These are phyloP conservation scores for Trichosporon asahii DNA, from an alignment of 1,284 basidiomycete genomes.

Conservation along the genomic window DNA sequence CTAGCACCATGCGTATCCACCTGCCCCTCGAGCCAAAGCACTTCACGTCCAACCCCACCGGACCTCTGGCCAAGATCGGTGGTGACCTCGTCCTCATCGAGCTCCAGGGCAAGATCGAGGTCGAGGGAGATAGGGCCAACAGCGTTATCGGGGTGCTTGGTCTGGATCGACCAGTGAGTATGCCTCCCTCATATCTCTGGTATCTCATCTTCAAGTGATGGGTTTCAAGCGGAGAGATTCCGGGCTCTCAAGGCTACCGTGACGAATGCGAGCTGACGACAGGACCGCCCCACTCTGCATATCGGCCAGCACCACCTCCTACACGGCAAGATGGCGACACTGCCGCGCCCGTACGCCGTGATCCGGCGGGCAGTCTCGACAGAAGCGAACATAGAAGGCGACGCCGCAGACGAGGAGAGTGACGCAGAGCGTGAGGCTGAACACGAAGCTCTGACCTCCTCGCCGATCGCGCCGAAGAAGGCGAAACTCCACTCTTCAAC, in stretches of 20 bases:
- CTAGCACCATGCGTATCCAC: conserved; percentile 46
- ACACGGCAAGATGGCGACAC: conserved; percentile 74
- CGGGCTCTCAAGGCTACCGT: too few species aligned
- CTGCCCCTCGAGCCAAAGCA: conserved; percentile 45
- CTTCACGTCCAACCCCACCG: conserved; percentile 23
- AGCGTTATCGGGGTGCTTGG: conserved; percentile 49
- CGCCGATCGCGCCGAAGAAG: conserved; percentile 21
- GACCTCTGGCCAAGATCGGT: conserved; percentile 45
- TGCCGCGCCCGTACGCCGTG: conserved; percentile 74
- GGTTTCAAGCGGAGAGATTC: too few species aligned
- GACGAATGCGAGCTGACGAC: conserved; percentile 17
- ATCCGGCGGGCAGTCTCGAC: conserved; percentile 36
- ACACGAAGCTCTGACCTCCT: neutral
- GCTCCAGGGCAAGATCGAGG: conserved; percentile 58
- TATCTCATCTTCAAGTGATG: too few species aligned
- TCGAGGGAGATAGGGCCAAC: conserved; percentile 53
- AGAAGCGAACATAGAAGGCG: conserved; percentile 15
- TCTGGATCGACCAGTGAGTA: conserved; percentile 47
- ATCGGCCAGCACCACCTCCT: conserved; percentile 79
- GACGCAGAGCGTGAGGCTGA: conserved; percentile 27
- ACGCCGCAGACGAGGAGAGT: conserved; percentile 26
- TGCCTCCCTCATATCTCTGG: neutral
- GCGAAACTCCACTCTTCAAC: conserved; percentile 1
- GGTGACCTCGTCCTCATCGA: conserved; percentile 64
- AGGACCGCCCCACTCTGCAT: conserved; percentile 73